Conservation (phyloP, 257 asterid species). For the Gentiana straminea region DNA sequence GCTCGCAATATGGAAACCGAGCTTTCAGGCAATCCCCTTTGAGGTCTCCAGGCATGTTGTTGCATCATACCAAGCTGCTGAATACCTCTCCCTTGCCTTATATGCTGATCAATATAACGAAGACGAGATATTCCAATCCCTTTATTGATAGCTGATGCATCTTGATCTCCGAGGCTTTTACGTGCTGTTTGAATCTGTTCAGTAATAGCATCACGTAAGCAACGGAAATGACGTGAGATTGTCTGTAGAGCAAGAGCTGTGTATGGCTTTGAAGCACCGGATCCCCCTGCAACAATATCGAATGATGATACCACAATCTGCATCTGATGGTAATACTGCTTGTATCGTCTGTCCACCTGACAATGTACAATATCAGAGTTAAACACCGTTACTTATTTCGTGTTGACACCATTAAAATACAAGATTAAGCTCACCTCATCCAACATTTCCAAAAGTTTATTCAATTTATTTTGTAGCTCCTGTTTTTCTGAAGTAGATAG, state of each 20-base stretch:
- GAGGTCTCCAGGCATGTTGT: slow-evolving; percentile 93
- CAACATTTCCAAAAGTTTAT: slow-evolving; percentile 72
- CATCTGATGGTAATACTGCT: slow-evolving; percentile 56
- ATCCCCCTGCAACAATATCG: slow-evolving; percentile 42
- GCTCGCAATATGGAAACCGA: slow-evolving; percentile 75
- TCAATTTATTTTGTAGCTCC: slow-evolving; percentile 52
- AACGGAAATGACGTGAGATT: slow-evolving; percentile 61
- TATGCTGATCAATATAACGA: slow-evolving; percentile 53
- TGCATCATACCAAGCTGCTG: slow-evolving; percentile 56
- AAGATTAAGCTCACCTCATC: slow-evolving; percentile 52
- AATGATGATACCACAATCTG: slow-evolving; percentile 49
- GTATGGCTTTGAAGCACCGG: slow-evolving; percentile 61
- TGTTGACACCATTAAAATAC: no score
- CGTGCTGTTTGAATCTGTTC: slow-evolving; percentile 43
- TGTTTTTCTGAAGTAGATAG: slow-evolving; percentile 67
- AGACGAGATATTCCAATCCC: slow-evolving; percentile 49
- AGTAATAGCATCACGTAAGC: slow-evolving; percentile 53
- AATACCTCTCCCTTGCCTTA: slow-evolving; percentile 54
- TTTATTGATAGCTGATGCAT: slow-evolving; percentile 19
- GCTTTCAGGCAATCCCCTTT: slow-evolving; percentile 73
- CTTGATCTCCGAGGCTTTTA: slow-evolving; percentile 44
- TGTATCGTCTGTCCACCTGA: slow-evolving; percentile 62
- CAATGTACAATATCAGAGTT: no score
- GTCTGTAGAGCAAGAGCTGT: slow-evolving; percentile 58
- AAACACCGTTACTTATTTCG: no score